Evolutionary conservation across 306 rosid genomes (phyloP).

Genomic region (Lagenaria siceraria): DNA sequence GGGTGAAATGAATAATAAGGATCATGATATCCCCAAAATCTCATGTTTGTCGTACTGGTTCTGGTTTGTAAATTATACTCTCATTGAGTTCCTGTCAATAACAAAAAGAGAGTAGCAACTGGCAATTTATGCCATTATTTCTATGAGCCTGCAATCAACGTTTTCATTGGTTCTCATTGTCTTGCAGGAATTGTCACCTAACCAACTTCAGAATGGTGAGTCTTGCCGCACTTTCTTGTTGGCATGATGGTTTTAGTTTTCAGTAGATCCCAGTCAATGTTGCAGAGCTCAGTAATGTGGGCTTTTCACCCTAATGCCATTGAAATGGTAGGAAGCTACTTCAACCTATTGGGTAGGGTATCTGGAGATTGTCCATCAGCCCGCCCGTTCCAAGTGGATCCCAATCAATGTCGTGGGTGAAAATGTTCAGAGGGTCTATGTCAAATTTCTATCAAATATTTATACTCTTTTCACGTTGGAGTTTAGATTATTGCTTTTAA

Average conservation of each 20-base stretch:
- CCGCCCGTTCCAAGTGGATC: slow-evolving; percentile 2
- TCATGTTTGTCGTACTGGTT: not conserved
- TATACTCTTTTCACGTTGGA: not conserved
- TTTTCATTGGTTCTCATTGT: slow-evolving; percentile 18
- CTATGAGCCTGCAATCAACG: not conserved
- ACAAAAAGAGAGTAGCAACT: not conserved
- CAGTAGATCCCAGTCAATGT: not conserved
- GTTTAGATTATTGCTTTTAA: slow-evolving; percentile 7
- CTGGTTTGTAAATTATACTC: not conserved
- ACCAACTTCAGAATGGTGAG: slow-evolving; percentile 88
- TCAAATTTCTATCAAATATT: not conserved
- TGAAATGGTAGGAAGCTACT: not conserved
- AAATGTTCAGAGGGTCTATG: not conserved
- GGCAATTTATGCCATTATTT: not conserved
- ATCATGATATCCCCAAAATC: not conserved
- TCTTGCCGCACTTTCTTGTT: not conserved
- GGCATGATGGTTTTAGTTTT: not conserved
- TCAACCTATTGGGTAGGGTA: not conserved
- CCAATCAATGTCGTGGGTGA: not conserved
- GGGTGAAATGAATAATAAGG: not conserved
- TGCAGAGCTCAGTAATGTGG: not conserved
- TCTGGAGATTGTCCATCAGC: not conserved
- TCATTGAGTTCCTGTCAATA: not conserved
- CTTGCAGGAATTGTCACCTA: slow-evolving; percentile 85
- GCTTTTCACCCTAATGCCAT: not conserved